A percentile compares a stretch with the other conserved stretches of the same genome.
These are phyloP conservation scores for Dittrichia graveolens DNA, from an alignment of 129 eudicot genomes.

Conservation along the genomic window DNA sequence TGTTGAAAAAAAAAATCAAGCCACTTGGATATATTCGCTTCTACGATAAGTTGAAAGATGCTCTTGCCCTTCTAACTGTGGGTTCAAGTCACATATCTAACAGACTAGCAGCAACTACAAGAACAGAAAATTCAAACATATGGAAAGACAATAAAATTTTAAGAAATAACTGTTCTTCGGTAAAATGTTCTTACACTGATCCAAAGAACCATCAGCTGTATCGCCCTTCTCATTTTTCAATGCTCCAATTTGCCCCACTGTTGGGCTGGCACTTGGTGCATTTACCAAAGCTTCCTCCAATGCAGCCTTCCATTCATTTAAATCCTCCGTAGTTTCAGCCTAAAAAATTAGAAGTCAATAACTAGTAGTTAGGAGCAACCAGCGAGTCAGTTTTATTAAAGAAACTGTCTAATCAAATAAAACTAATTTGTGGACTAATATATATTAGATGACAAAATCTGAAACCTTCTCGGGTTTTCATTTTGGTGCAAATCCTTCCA, in stretches of 20 bases:
- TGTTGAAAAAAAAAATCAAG: constrained; percentile 35
- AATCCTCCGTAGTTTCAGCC: constrained; percentile 95
- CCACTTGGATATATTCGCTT: neutral
- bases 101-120: neutral
- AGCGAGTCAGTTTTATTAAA: neutral
- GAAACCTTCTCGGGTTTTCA: constrained; percentile 7
- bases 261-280: constrained; percentile 72
- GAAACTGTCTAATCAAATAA: neutral
- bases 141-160: constrained; percentile 3
- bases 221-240: constrained; percentile 58
- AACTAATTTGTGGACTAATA: neutral
- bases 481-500: constrained; percentile 20
- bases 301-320: constrained; percentile 83
- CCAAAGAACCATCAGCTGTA: constrained; percentile 55
- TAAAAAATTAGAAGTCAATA: constrained; percentile 32
- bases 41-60: neutral
- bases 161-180: constrained; percentile 12
- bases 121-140: constrained; percentile 1
- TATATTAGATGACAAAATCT: constrained; percentile 17
- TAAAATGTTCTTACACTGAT: constrained; percentile 53
- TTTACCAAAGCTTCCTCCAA: constrained; percentile 85
- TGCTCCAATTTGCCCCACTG: constrained; percentile 55
- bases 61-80: neutral
- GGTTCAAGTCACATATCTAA: neutral
- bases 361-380: constrained; percentile 21